These are phyloP conservation scores for Neurospora sp. DNA, from an alignment of 2,329 filamentous ascomycete species.

Conservation along the genomic window DNA sequence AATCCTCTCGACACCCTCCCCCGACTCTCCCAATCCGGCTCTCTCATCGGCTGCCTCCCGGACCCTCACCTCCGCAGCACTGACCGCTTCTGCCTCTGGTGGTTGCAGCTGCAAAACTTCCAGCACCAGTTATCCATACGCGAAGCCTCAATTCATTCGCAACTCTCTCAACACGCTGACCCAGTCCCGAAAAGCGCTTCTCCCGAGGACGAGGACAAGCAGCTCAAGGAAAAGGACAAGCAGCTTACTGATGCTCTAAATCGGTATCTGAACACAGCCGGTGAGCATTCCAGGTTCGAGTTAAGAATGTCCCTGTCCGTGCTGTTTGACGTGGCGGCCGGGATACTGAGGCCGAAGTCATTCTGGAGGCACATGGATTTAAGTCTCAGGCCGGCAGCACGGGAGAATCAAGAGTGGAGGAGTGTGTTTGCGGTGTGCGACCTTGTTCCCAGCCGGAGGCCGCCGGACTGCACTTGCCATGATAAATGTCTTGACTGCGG, in stretches of 20 bases:
- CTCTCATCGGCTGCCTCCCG: not conserved
- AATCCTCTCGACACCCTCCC: not conserved
- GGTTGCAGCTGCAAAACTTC: not conserved
- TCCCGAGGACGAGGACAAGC: not conserved
- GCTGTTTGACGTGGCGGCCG: not conserved
- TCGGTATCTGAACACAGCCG: not conserved
- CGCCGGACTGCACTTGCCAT: not conserved
- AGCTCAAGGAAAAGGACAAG: not conserved
- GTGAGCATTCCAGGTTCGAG: not conserved
- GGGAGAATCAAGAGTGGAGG: not conserved
- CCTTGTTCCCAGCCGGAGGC: not conserved
- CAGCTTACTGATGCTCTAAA: not conserved
- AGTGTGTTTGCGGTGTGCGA: not conserved
- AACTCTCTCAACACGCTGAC: not conserved
- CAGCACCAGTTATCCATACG: not conserved
- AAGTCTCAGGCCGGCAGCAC: not conserved
- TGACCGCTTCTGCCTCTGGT: not conserved
- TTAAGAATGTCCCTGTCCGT: not conserved
- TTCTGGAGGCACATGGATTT: not conserved
- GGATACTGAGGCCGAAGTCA: not conserved
- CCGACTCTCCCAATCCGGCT: not conserved
- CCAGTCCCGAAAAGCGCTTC: not conserved
- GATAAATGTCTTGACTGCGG: not conserved
- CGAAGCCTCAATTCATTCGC: not conserved
- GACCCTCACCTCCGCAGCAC: not conserved